Base-by-base conservation (phyloP, 2,329 filamentous ascomycete genomes). In the Shiraia sp. region DNA sequence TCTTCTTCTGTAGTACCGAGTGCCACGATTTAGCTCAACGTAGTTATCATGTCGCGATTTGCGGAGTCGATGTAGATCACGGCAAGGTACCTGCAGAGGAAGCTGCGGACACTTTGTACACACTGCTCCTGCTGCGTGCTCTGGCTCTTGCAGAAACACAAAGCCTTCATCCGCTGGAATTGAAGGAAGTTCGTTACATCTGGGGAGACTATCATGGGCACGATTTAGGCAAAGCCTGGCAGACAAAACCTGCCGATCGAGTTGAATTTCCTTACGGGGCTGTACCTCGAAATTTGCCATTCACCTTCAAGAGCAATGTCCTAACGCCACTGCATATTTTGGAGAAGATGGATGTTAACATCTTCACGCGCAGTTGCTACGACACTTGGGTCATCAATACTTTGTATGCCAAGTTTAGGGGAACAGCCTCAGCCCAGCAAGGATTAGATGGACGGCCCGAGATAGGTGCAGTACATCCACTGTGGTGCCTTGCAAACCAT, bases 401-500 rank as follows among this genome's bases (percentile, higher is more conserved):
- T 0, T 78, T 96, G 4, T 95, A 92, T 67, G 83, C 88, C 52
- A 97, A 97, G 67, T 95, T 96, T 68, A 82, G 93, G 16, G 93
- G 65, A 37, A 96, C 91, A 0, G 93, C 93, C 0, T 95, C 90
- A 2, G 92, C 91, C 4, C 81, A 88, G 27, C 85, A 75, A 34
- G 66, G 73, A 4, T 79, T 79, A 0, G 88, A 92, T 49, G 88
- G 90, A 3, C 82, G 88, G 8, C 92, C 93, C 0, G 93, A 97
- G 59, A 87, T 96, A 4, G 90, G 89, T 19, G 92, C 92, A 19
- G 91, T 97, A 19, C 91, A 97, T 71, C 90, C 92, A 2, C 83
- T 95, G 56, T 99, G 93, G 90, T 97, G 91, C 70, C 77, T 97
- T 22, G 91, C 92, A 19, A 99, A 99, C 62, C 93, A 99, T 67